phyloP scores from a whole-genome alignment of 2,329 filamentous ascomycete species.

The Nemania sp. region DNA sequence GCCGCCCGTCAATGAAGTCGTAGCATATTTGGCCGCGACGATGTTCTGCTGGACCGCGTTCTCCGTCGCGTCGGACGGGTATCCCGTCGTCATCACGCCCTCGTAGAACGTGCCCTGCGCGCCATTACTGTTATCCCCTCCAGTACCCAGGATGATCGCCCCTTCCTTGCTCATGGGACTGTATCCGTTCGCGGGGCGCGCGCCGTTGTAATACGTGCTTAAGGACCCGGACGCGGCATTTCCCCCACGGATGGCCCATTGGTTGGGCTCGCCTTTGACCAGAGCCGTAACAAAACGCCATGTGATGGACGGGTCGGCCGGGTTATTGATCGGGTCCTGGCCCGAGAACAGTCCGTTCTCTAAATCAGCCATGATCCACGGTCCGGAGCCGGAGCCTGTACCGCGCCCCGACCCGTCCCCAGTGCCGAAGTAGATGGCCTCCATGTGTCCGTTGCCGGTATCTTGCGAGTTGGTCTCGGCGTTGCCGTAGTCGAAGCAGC shows the following conservation, averaged over 20 bases:
- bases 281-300: conserved; percentile 60
- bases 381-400: conserved; percentile 60
- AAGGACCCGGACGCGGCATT: conserved; percentile 57
- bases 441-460: conserved; percentile 68
- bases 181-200: conserved; percentile 57
- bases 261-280: conserved; percentile 58
- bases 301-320: conserved; percentile 54
- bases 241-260: conserved; percentile 63
- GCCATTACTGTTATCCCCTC: conserved; percentile 63
- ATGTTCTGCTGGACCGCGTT: conserved; percentile 62
- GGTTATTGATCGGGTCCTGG: conserved; percentile 48
- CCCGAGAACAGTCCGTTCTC: conserved; percentile 61
- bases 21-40: conserved; percentile 61
- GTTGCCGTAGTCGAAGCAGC: conserved; percentile 63
- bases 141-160: conserved; percentile 67
- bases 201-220: conserved; percentile 58
- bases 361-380: conserved; percentile 71
- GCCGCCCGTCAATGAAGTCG: conserved; percentile 50
- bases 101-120: conserved; percentile 68
- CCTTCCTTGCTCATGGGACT: conserved; percentile 68
- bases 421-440: conserved; percentile 66
- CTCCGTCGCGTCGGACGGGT: conserved; percentile 62
- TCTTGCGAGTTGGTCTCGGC: conserved; percentile 55
- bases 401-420: conserved; percentile 55
- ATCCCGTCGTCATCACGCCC: conserved; percentile 65